Evolutionary conservation across 148 eudicot species (phyloP).

Genomic region (Linanthus parryae): DNA sequence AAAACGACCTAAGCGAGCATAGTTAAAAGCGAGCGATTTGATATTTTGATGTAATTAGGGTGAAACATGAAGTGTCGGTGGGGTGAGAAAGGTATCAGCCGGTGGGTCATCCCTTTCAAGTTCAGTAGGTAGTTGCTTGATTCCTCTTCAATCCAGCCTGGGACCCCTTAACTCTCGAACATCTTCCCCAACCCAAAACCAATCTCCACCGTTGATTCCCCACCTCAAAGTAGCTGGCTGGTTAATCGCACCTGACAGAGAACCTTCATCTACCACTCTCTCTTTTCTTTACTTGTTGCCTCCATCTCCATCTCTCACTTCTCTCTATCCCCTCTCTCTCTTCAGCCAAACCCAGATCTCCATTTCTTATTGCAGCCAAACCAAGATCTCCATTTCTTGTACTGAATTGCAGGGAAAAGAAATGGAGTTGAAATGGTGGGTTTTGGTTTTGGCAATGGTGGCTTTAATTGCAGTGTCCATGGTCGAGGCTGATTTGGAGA

Average conservation of each 20-base stretch:
- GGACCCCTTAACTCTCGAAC: background rate
- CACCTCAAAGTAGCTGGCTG: background rate
- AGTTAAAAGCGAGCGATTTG: too few relatives aligned
- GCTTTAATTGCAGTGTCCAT: constrained; percentile 1
- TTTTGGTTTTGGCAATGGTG: background rate
- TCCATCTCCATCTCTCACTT: constrained; percentile 6
- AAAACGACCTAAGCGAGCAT: too few relatives aligned
- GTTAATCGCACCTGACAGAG: constrained; percentile 1
- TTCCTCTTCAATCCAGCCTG: background rate
- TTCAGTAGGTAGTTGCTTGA: background rate
- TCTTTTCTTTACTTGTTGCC: background rate
- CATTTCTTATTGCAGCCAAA: background rate
- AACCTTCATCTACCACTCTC: constrained; percentile 13
- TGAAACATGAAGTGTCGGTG: too few relatives aligned
- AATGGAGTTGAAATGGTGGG: constrained; percentile 5
- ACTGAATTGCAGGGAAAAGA: background rate
- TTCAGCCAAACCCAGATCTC: background rate
- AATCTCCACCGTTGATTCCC: background rate
- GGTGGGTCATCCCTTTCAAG: background rate
- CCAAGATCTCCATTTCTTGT: background rate
- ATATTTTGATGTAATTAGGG: too few relatives aligned
- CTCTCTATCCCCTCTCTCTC: background rate
- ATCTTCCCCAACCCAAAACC: background rate
- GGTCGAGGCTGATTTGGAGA: constrained; percentile 16
- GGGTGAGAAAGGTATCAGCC: too few relatives aligned